phyloP scores from a whole-genome alignment of 441 rosid species.

The Gossypium aridum region DNA sequence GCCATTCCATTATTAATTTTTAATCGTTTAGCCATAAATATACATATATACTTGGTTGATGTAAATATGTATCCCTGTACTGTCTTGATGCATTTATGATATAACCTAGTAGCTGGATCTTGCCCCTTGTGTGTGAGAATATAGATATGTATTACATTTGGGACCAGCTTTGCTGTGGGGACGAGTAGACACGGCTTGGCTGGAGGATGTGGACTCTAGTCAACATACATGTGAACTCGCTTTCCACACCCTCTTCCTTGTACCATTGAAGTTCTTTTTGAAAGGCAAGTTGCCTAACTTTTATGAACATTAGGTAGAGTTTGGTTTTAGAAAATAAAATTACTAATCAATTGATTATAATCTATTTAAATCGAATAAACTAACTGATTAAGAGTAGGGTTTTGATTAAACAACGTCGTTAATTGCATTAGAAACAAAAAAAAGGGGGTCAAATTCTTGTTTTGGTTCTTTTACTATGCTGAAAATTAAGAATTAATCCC shows the following conservation, averaged over 20 bases:
- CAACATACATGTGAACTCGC: neutral
- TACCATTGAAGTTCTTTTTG: neutral
- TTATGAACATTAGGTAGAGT: neutral
- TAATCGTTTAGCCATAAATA: neutral
- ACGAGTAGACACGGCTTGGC: slow-evolving; percentile 20
- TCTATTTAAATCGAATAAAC: neutral
- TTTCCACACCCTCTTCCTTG: neutral
- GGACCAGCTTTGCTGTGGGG: slow-evolving; percentile 22
- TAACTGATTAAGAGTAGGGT: neutral
- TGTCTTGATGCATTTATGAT: neutral
- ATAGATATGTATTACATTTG: slow-evolving; percentile 7
- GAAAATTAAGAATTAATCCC: too few relatives aligned
- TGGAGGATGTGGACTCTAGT: slow-evolving; percentile 8
- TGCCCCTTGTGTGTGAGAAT: slow-evolving; percentile 1
- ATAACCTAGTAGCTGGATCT: slow-evolving; percentile 3
- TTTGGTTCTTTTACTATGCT: too few relatives aligned
- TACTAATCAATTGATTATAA: neutral
- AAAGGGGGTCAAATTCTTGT: too few relatives aligned
- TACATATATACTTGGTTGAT: neutral
- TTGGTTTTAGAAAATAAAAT: neutral
- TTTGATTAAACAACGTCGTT: neutral
- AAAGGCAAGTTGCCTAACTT: neutral
- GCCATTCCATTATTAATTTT: neutral
- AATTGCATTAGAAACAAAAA: too few relatives aligned
- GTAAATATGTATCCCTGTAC: neutral